Evolutionary conservation across 1,284 basidiomycete species (phyloP).

Genomic region (Ustilago esculenta): DNA sequence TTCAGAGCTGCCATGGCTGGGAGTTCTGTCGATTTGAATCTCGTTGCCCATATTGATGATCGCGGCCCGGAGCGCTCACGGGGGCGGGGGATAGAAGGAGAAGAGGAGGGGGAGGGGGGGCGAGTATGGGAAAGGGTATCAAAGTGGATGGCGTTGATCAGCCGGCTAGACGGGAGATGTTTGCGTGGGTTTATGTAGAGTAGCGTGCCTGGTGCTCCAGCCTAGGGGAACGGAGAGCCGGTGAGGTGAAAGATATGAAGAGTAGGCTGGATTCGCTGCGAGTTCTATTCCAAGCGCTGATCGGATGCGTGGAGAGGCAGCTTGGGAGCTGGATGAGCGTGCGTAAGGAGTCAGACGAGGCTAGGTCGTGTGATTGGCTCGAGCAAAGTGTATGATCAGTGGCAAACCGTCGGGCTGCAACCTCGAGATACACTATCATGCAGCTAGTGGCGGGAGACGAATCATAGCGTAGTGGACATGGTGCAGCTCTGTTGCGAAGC

Average conservation of each 20-base stretch:
- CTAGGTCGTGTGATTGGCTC: constrained; percentile 2
- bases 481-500: too few species aligned
- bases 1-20: constrained; percentile 30
- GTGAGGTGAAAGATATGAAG: not conserved
- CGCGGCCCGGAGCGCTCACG: constrained; percentile 11
- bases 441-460: not conserved
- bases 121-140: not conserved
- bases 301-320: not conserved
- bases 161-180: not conserved
- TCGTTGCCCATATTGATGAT: constrained; percentile 31
- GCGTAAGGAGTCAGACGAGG: constrained; percentile 5
- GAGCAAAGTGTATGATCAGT: not conserved
- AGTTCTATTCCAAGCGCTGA: not conserved
- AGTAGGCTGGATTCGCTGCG: not conserved
- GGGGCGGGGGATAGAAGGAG: not conserved
- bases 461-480: too few species aligned
- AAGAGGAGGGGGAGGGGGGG: not conserved
- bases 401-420: constrained; percentile 5
- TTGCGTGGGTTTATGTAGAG: not conserved
- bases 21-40: constrained; percentile 26
- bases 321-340: not conserved
- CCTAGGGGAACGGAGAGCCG: not conserved
- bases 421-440: constrained; percentile 4
- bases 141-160: not conserved
- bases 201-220: too few species aligned